Evolutionary conservation across 495 filamentous ascomycete genomes (phyloP), one percentile per base, ranked within the genome.

Genomic region (Penicillium tannophilum): DNA sequence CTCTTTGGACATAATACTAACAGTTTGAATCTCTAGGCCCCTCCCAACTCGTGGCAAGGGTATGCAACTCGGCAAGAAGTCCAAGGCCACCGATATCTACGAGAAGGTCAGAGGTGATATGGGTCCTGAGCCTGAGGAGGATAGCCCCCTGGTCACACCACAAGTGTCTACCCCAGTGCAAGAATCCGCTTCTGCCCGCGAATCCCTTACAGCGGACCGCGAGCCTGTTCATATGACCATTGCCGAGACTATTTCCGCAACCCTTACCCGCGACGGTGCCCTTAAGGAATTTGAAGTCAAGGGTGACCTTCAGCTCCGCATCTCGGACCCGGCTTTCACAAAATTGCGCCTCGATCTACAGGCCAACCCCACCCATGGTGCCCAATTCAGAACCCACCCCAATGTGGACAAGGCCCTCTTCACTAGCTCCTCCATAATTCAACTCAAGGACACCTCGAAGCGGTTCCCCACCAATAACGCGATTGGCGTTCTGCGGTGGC

Each of bases 51-150:
- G 93, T 70, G 91, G 92, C 57, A 98, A 98, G 76, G 94, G 94
- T 52, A 97, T 98, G 94, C 93, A 97, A 72, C 77, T 98, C 41
- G 95, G 94, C 73, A 97, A 96, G 82, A 98, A 98, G 76, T 96
- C 91, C 35, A 96, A 96, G 79, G 90, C 89, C 30, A 94, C 90
- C 14, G 90, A 94, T 74, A 96, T 97, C 82, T 98, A 95, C 66
- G 93, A 98, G 72, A 88, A 89, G 62, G 91, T 98, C n/a, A 86
- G 90, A 63, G 88, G 89, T 49, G 93, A 97, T 58, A 73, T 97
- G 51, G 92, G 91, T 11, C 83, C 88, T 33, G 90, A 93, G 64
- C 83, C 81, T 4, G 88, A 90, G 67, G 89, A 93, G 56, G 83
- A 88, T 48, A 83, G 83, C 36, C 92, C 93, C 11, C 78, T 97